Evolutionary conservation across 345 rosid species (phyloP), one percentile per base, ranked within the genome.

Genomic region (Boechera retrofracta): DNA sequence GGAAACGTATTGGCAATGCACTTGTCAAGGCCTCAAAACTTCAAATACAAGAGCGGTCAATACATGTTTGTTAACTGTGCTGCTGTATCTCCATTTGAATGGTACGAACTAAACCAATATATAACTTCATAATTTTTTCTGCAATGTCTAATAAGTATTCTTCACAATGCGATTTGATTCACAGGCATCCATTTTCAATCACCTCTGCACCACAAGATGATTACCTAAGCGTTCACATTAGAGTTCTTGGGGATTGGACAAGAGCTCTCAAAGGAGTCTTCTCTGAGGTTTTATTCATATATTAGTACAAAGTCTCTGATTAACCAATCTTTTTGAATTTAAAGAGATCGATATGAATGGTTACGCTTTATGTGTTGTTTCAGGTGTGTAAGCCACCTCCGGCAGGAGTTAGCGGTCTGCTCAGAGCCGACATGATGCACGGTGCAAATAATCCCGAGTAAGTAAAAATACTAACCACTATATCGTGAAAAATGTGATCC

Each of bases 151-250:
- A 65, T 10, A 12, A 52, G 52, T 38, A 0, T 54, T 71, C 2
- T 2, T 38, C 21, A 3, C 5, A 5, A 31, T 33, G 15, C 29
- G 29, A 28, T 28, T 28, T 28, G 29, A 28, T 28, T 28, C 29
- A 28, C 83, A 91, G 97, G 97, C 97, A 92, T 57, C 97, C 97
- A 73, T 92, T 92, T 77, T 89, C 96, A 9, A 92, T 89, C 33
- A 89, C 97, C 10, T 88, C 97, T 10, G 89, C 96, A n/a, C 97
- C 96, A 3, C 88, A 87, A 65, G 93, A 92, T 64, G 88, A 91
- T 66, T 77, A 87, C 83, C 72, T 91, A 5, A 91, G 97, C 24
- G 90, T 88, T 61, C 96, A 89, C 47, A 92, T 92, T 4, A 86
- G 93, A 82, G 84, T 86, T 39, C 83, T 85, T 10, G 95, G 97